Conservation (phyloP, 345 rosid genomes). For the Eucalyptus melliodora region DNA sequence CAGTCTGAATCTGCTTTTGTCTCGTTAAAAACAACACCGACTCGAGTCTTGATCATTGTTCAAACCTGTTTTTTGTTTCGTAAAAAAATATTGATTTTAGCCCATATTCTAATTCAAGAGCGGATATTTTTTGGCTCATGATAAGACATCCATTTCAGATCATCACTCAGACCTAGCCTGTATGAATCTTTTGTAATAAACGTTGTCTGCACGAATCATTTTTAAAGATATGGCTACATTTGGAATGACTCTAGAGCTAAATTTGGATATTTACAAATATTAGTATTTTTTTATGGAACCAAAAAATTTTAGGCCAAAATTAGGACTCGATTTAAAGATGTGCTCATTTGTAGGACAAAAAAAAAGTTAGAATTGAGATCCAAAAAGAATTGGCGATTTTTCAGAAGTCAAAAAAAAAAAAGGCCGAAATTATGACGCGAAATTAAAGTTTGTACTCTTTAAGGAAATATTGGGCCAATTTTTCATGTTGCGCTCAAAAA, state of each 20-base stretch:
- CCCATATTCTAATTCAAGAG: rapidly evolving
- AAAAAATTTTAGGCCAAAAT: not conserved
- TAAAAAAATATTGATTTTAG: not conserved
- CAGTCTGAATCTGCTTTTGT: not conserved
- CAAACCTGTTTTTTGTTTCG: not conserved
- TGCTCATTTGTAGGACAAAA: not conserved
- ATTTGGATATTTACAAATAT: not conserved
- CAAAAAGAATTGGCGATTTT: not conserved
- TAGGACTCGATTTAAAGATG: rapidly evolving
- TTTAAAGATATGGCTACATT: too few species aligned
- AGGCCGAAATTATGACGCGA: not conserved
- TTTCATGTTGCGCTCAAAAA: not conserved
- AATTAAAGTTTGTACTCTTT: not conserved
- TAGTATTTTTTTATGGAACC: not conserved
- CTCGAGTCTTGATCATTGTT: not conserved
- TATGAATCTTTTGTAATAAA: too few species aligned
- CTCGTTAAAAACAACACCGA: not conserved
- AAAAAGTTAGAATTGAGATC: not conserved
- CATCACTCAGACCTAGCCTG: rapidly evolving
- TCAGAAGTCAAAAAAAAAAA: not conserved
- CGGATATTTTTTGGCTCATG: too few species aligned
- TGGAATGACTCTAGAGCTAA: not conserved
- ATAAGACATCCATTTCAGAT: not conserved
- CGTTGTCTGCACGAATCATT: rapidly evolving
- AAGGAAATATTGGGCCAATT: not conserved